Conservation (phyloP, 208 protist genomes). For the Trypanosoma lewisi region DNA sequence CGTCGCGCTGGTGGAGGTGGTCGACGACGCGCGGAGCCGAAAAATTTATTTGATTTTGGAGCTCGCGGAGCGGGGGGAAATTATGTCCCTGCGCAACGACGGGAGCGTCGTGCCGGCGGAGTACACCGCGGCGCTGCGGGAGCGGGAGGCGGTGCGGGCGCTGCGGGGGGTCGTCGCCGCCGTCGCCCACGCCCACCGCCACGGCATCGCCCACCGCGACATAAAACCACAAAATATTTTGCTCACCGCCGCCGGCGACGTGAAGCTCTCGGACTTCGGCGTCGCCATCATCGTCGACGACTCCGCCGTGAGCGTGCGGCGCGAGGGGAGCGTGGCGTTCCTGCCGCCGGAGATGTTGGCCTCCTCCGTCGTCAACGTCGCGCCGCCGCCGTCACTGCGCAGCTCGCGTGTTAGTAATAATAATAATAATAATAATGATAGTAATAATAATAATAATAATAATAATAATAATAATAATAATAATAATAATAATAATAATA, state of each 20-base stretch:
- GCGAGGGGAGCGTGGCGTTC: constrained; percentile 69
- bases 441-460: too few relatives aligned
- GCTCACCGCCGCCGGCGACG: constrained; percentile 43
- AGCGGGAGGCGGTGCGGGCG: constrained; percentile 29
- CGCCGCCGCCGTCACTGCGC: constrained; percentile 7
- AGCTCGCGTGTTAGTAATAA: background rate
- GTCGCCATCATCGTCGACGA: constrained; percentile 50
- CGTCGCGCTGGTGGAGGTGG: constrained; percentile 89
- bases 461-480: too few relatives aligned
- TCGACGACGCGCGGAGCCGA: constrained; percentile 83
- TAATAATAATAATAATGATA: background rate
- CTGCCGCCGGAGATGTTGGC: constrained; percentile 68
- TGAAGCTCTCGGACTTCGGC: constrained; percentile 79
- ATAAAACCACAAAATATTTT: constrained; percentile 81
- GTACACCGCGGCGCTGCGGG: constrained; percentile 29
- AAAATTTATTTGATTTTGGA: constrained; percentile 89
- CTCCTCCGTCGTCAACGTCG: constrained; percentile 31
- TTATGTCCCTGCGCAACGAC: constrained; percentile 43
- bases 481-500: too few relatives aligned
- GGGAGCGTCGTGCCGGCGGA: constrained; percentile 39
- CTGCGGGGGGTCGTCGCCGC: constrained; percentile 40
- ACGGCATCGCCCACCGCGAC: constrained; percentile 69
- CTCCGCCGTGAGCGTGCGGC: constrained; percentile 26
- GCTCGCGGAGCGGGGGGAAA: constrained; percentile 60
- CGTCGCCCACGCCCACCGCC: constrained; percentile 47